Evolutionary conservation across 2,329 filamentous ascomycete species (phyloP), one percentile per base, ranked within the genome.

Genomic region (Aplosporella prunicola): DNA sequence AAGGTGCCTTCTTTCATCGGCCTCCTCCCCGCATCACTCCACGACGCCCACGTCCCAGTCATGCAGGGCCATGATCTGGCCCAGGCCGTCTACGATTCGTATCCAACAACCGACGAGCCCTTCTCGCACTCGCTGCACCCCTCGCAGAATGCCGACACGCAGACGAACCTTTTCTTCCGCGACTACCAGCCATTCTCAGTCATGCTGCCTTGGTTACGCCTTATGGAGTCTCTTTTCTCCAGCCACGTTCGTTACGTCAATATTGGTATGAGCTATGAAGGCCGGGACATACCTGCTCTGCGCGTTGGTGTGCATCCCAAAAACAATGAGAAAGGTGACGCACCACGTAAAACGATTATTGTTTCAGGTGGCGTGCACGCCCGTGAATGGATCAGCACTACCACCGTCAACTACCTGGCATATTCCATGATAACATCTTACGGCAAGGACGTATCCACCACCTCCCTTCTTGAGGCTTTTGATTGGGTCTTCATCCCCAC

Each of bases 321-420:
- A 23, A 67, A 68, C 54, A 49, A 66, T 30, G 51, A 66, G 37
- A 52, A 70, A 18, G 59, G 69, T 5, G 50, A 62, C 2, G 52
- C 58, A 4, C 69, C 67, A 5, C 76, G 83, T 33, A 85, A 85
- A 56, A 89, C 84, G 0, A 76, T 94, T 40, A 67, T 94, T 34
- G 68, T 98, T 14, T 79, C 79, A 4, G 91, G 86, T 37, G 89
- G 89, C 32, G 71, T 83, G n/a, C 91, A 96, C 58, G 89, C 88
- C 3, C 76, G 91, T 24, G 91, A 98, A 67, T 98, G 91, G 91
- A 93, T 98, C 47, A 85, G 86, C 31, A 87, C 82, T 1, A 91
- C 81, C 51, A 93, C 87, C 0, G 85, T 93, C 35, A 93, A 82
- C 51, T 96, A 93, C 51, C 66, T 94, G 20, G 86, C 89, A 8